Conservation (phyloP, 306 rosid species). For the Castanospermum australe region DNA sequence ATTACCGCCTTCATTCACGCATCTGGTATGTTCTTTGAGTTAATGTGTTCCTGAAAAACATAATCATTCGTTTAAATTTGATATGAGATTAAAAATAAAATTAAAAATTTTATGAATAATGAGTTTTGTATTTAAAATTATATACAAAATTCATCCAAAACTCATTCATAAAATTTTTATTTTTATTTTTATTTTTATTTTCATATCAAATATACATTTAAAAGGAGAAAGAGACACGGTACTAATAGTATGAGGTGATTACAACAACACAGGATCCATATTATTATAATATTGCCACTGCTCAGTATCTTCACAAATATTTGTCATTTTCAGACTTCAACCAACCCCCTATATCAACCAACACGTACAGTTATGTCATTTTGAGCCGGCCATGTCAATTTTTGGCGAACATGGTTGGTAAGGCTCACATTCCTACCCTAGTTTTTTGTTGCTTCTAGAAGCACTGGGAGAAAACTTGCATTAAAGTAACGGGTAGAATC, state of each 20-base stretch:
- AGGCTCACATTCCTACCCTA: conserved; percentile 34
- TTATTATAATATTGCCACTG: not conserved
- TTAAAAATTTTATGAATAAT: no score
- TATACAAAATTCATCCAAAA: no score
- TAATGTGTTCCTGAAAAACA: not conserved
- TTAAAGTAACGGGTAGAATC: conserved; percentile 30
- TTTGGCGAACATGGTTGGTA: conserved; percentile 36
- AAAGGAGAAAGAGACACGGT: not conserved
- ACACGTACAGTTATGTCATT: conserved; percentile 16
- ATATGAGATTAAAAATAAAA: no score
- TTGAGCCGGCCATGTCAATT: conserved; percentile 29
- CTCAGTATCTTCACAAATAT: not conserved
- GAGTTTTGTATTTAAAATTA: no score
- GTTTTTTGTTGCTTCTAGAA: conserved; percentile 38
- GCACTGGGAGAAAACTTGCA: not conserved
- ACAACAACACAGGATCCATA: conserved; percentile 2
- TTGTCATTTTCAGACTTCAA: conserved; percentile 34
- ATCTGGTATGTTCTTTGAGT: not conserved
- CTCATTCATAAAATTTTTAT: no score
- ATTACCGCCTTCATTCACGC: not conserved
- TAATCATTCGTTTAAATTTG: not conserved
- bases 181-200: no score
- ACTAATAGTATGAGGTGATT: not conserved
- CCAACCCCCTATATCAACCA: conserved; percentile 14
- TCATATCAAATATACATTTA: no score